phyloP scores from a whole-genome alignment of 2,329 filamentous ascomycete genomes.

The Plectosphaerella sp. region DNA sequence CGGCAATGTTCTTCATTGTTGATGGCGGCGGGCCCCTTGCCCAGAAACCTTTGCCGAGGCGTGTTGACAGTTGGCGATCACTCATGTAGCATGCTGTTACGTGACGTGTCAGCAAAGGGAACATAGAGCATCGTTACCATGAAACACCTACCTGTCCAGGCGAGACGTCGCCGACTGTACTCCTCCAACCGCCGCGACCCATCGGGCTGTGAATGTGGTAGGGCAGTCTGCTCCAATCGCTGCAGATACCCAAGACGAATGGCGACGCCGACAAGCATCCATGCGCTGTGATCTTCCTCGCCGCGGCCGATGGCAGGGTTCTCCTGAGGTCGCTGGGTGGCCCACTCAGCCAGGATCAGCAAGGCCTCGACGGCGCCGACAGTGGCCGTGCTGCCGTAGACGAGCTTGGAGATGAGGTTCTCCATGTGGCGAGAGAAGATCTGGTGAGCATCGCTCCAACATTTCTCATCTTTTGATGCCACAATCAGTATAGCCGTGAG shows the following conservation, averaged over 20 bases:
- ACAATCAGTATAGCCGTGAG: slow-evolving; percentile 68
- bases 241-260: slow-evolving; percentile 67
- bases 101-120: not conserved
- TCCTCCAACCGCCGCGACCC: slow-evolving; percentile 41
- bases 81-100: slow-evolving; percentile 56
- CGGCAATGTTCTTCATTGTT: slow-evolving; percentile 58
- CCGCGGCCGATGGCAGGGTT: slow-evolving; percentile 63
- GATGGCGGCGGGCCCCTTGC: slow-evolving; percentile 65
- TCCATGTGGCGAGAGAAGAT: slow-evolving; percentile 68
- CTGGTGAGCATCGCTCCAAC: slow-evolving; percentile 59
- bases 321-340: slow-evolving; percentile 58
- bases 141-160: slow-evolving; percentile 53
- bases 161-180: slow-evolving; percentile 59
- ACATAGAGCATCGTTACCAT: not conserved
- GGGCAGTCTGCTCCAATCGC: slow-evolving; percentile 63
- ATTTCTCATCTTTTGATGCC: slow-evolving; percentile 64
- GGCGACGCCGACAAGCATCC: slow-evolving; percentile 73
- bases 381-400: slow-evolving; percentile 61
- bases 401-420: slow-evolving; percentile 59
- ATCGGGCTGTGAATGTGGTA: slow-evolving; percentile 55
- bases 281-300: slow-evolving; percentile 69
- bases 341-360: slow-evolving; percentile 69
- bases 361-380: slow-evolving; percentile 69
- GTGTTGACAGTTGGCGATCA: slow-evolving; percentile 64
- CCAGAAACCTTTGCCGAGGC: slow-evolving; percentile 71